These are phyloP conservation scores for Bocquillonia castaneifolia DNA, from an alignment of 441 rosid genomes.

Conservation along the genomic window DNA sequence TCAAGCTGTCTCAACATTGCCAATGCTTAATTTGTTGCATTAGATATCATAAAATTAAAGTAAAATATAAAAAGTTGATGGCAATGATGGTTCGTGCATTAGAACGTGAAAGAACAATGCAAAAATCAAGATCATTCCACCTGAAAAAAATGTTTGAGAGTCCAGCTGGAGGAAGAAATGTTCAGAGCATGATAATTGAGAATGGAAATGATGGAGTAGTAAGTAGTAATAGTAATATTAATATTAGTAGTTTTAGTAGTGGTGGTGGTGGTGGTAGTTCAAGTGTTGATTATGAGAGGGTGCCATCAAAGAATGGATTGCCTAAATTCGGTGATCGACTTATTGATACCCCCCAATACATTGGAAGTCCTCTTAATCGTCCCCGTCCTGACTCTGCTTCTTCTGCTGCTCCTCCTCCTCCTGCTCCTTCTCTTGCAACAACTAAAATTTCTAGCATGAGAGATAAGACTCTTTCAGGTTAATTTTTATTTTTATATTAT, in stretches of 20 bases:
- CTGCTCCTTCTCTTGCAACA: too few relatives aligned
- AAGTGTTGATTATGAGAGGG: not conserved
- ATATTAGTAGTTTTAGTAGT: constrained; percentile 21
- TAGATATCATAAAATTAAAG: constrained; percentile 8
- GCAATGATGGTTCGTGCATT: constrained; percentile 54
- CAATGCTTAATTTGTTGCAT: not conserved
- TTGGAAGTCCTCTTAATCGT: constrained; percentile 29
- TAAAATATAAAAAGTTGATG: not conserved
- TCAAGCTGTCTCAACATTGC: too few relatives aligned
- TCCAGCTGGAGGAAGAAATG: constrained; percentile 33
- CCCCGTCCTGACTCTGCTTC: constrained; percentile 23
- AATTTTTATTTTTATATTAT: not conserved
- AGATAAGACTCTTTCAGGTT: constrained; percentile 41
- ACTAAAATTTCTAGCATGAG: constrained; percentile 12
- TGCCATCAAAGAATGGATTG: constrained; percentile 10
- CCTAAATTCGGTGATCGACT: constrained; percentile 23
- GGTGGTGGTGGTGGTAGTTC: constrained; percentile 4
- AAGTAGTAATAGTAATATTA: not conserved
- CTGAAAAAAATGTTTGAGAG: constrained; percentile 39
- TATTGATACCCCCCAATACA: constrained; percentile 22
- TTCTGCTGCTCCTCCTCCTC: too few relatives aligned
- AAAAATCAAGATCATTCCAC: constrained; percentile 35
- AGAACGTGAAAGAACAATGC: constrained; percentile 38
- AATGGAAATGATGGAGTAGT: constrained; percentile 21
- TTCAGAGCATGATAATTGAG: constrained; percentile 24